These are phyloP conservation scores for Camellia sinensis DNA, from an alignment of 148 eudicot species.

Conservation along the genomic window DNA sequence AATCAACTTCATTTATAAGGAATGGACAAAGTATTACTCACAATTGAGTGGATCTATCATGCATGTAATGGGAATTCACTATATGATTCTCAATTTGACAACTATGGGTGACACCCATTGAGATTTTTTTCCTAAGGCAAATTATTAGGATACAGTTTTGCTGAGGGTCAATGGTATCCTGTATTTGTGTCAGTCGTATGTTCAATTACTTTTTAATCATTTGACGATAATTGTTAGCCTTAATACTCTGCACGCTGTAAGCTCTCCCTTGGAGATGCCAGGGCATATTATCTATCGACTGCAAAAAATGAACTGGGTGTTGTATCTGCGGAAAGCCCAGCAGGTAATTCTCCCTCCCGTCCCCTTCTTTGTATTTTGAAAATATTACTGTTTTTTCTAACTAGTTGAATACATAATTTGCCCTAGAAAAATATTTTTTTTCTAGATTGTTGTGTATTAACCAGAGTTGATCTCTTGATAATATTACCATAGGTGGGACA, in stretches of 20 bases:
- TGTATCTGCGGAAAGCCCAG: constrained; percentile 88
- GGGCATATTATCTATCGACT: constrained; percentile 92
- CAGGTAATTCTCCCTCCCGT: constrained; percentile 42
- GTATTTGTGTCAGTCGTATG: background rate
- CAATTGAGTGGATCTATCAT: background rate
- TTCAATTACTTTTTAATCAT: background rate
- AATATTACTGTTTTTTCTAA: background rate
- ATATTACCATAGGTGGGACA: constrained; percentile 47
- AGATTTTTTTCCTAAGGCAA: background rate
- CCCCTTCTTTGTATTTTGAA: background rate
- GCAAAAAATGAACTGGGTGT: constrained; percentile 94
- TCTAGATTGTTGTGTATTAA: background rate
- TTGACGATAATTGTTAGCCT: constrained; percentile 29
- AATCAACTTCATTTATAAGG: background rate
- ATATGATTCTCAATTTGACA: no score
- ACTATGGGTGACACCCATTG: no score
- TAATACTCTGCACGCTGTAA: constrained; percentile 32
- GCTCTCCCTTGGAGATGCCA: constrained; percentile 98
- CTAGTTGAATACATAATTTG: background rate
- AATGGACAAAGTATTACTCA: background rate
- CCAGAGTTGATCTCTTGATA: constrained; percentile 5
- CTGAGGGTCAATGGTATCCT: background rate
- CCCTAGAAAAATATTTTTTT: background rate
- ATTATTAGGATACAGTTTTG: background rate
- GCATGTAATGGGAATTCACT: no score